phyloP scores from a whole-genome alignment of 2,329 filamentous ascomycete genomes.

The Colletotrichum tropicicola region DNA sequence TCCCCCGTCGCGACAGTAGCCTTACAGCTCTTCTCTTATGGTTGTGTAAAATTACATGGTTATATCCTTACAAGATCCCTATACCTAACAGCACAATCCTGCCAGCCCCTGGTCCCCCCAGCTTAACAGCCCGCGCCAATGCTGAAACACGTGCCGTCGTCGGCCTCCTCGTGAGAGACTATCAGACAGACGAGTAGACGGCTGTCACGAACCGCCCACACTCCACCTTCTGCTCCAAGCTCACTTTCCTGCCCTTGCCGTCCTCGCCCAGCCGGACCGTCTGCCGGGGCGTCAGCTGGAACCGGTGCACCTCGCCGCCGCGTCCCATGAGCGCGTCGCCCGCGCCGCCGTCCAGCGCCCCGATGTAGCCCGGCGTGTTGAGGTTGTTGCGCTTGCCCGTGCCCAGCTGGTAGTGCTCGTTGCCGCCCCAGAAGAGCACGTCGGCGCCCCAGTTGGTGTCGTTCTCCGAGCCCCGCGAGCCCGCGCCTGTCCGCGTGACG shows the following conservation, averaged over 20 bases:
- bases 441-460: conserved; percentile 91
- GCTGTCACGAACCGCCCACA: conserved; percentile 85
- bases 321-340: conserved; percentile 69
- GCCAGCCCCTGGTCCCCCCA: neutral
- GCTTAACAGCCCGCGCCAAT: neutral
- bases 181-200: conserved; percentile 79
- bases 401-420: conserved; percentile 92
- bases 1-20: too few relatives aligned
- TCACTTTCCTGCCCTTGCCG: conserved; percentile 73
- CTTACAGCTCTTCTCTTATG: neutral
- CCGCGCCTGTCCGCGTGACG: conserved; percentile 71
- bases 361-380: conserved; percentile 79
- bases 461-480: conserved; percentile 61
- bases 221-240: conserved; percentile 86
- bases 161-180: neutral
- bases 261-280: conserved; percentile 71
- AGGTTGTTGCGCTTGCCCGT: conserved; percentile 89
- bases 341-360: conserved; percentile 71
- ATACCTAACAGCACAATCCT: conserved; percentile 19
- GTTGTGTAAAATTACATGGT: conserved; percentile 17
- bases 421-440: conserved; percentile 92
- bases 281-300: conserved; percentile 82
- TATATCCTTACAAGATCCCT: conserved; percentile 13
- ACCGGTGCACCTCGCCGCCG: conserved; percentile 72
- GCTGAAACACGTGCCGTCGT: conserved; percentile 18